These are phyloP conservation scores for Lathyrus tuberosus DNA, from an alignment of 306 rosid genomes.

Conservation along the genomic window DNA sequence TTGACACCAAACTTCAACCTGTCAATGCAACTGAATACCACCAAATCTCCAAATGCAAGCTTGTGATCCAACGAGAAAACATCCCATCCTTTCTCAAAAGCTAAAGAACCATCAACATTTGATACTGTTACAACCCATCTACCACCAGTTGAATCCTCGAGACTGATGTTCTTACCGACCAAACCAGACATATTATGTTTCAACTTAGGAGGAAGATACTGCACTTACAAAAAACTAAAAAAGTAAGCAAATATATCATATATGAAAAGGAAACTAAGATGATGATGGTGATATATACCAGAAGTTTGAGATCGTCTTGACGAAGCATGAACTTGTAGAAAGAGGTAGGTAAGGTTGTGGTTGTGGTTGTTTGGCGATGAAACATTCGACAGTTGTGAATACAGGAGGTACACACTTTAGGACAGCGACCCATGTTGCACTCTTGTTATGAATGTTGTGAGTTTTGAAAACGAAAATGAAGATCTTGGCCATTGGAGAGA, in stretches of 20 bases:
- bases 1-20: conserved; percentile 54
- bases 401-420: conserved; percentile 48
- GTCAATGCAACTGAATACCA: conserved; percentile 50
- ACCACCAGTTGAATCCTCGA: conserved; percentile 58
- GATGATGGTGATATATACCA: conserved; percentile 47
- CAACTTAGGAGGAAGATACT: conserved; percentile 71
- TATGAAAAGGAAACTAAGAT: not conserved
- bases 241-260: not conserved
- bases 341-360: conserved; percentile 35
- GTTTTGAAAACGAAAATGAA: not conserved
- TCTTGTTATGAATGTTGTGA: too few relatives aligned
- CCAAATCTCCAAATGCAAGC: conserved; percentile 56
- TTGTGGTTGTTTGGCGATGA: conserved; percentile 41
- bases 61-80: conserved; percentile 52
- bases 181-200: conserved; percentile 40
- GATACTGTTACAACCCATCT: conserved; percentile 54
- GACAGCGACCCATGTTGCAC: conserved; percentile 42
- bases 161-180: conserved; percentile 45
- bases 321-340: conserved; percentile 71
- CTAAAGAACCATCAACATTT: conserved; percentile 45
- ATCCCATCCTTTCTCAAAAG: conserved; percentile 69
- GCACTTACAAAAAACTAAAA: conserved; percentile 34
- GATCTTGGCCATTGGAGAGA: too few relatives aligned
- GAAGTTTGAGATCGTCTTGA: conserved; percentile 35
- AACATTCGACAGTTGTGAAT: conserved; percentile 42